Evolutionary conservation across 2,329 filamentous ascomycete species (phyloP), one percentile per base, ranked within the genome.

Genomic region (Ceratocystis cubensis): DNA sequence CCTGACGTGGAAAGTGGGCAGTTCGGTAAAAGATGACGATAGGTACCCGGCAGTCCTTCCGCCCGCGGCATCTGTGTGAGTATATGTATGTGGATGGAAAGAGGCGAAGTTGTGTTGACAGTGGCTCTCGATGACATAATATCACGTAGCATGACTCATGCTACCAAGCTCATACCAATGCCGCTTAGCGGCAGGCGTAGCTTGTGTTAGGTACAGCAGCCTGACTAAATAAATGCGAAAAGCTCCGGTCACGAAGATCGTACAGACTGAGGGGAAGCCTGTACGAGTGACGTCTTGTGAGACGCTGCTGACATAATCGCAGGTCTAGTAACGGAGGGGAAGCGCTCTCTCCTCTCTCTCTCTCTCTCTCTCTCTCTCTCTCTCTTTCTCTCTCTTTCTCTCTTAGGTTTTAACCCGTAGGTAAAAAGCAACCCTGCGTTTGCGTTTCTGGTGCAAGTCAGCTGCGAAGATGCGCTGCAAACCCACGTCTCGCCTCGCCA

Each of bases 261-360:
- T 25, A 59, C 56, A 59, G 56, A 33, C 56, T 33, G 30, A 59
- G 56, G 25, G 56, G 56, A 59, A 59, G 56, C 7, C 15, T 59
- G 22, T 46, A 46, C 28, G 13, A 10, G 37, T 65, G 50, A 61
- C 64, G 64, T 65, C 50, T 59, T 65, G 53, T 65, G 64, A 61
- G 17, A 65, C 64, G 17, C 28, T 57, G n/a, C 53, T 48, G 17
- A 45, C 25, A 15, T 44, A 59, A 30, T 30, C 50, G 45, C 17
- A 33, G 28, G 22, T 22, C n/a, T 50, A 10, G 48, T 20, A 50
- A 22, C 48, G n/a, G 17, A 8, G n/a, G 48, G 48, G 8, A 22
- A 17, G 22, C 8, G 37, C 22, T 22, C 22, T 22, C 22, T 22
- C 22, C 22, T 22, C 13, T 15, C 37, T 41, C 10, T 41, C 37